phyloP scores from a whole-genome alignment of 768 basidiomycete species.

The Xerocomus potaroensis region DNA sequence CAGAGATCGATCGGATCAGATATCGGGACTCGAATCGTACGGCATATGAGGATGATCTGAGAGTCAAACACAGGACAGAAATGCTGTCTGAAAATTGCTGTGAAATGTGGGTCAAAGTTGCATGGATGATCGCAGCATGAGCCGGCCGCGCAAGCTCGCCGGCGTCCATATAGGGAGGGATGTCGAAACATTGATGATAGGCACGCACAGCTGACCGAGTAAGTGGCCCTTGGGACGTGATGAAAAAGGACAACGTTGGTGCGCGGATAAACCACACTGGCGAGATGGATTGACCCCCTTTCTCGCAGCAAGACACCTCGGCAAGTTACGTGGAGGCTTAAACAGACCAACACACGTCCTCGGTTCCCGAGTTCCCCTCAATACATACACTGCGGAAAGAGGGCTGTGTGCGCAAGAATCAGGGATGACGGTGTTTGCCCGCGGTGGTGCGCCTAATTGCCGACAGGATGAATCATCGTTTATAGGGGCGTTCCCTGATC shows the following conservation, averaged over 20 bases:
- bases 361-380: background rate
- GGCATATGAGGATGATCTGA: background rate
- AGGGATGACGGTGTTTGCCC: slow-evolving; percentile 4
- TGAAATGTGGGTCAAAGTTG: background rate
- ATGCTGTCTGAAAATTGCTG: background rate
- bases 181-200: background rate
- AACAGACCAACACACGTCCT: background rate
- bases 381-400: background rate
- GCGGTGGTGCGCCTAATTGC: slow-evolving; percentile 11
- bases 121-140: too few species aligned
- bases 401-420: background rate
- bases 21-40: slow-evolving; percentile 4
- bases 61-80: background rate
- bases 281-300: background rate
- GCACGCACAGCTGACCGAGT: background rate
- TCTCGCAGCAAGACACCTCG: background rate
- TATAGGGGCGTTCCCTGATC: slow-evolving; percentile 15
- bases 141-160: too few species aligned
- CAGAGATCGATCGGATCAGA: slow-evolving; percentile 21
- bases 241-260: too few species aligned
- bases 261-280: too few species aligned
- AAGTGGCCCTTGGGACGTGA: background rate
- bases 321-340: background rate
- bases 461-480: slow-evolving; percentile 6
- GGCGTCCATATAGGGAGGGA: background rate